Evolutionary conservation across 2,329 filamentous ascomycete genomes (phyloP).

Genomic region (Coleophoma cylindrospora): DNA sequence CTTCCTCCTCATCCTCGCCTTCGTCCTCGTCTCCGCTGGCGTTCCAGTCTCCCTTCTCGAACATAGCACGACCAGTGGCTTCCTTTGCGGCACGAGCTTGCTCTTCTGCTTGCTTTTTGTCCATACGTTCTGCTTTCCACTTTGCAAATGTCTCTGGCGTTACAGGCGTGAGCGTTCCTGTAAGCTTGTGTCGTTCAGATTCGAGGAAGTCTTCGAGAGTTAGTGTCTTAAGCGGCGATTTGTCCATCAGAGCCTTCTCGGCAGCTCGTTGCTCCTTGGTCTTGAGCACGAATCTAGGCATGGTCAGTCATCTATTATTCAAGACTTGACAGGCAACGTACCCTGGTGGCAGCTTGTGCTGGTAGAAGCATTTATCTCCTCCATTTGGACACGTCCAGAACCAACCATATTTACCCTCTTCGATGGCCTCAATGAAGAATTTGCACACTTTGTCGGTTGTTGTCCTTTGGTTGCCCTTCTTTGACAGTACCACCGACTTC

Average conservation of each 20-base stretch:
- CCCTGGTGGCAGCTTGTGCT: conserved; percentile 91
- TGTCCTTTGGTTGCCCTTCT: conserved; percentile 94
- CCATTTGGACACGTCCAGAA: conserved; percentile 98
- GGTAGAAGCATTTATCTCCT: conserved; percentile 97
- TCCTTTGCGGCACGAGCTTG: conserved; percentile 89
- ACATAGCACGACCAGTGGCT: conserved; percentile 88
- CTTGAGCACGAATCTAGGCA: conserved; percentile 81
- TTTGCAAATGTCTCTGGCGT: conserved; percentile 89
- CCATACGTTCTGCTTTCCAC: conserved; percentile 91
- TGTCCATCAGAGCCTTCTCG: conserved; percentile 94
- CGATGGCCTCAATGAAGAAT: conserved; percentile 93
- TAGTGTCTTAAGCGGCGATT: conserved; percentile 88
- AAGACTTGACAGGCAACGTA: conserved; percentile 42
- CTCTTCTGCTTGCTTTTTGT: conserved; percentile 94
- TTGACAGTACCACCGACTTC: conserved; percentile 82
- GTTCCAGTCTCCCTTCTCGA: conserved; percentile 93
- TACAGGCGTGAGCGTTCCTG: conserved; percentile 86
- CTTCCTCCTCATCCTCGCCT: conserved; percentile 34
- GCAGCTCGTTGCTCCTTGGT: conserved; percentile 94
- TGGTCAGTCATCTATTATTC: not conserved
- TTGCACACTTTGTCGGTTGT: conserved; percentile 99
- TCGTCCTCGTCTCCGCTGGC: conserved; percentile 52
- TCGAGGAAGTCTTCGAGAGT: conserved; percentile 97
- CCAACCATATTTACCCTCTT: conserved; percentile 99
- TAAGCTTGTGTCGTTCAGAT: conserved; percentile 92